Evolutionary conservation across 148 eudicot genomes (phyloP).

Genomic region (Silene latifolia): DNA sequence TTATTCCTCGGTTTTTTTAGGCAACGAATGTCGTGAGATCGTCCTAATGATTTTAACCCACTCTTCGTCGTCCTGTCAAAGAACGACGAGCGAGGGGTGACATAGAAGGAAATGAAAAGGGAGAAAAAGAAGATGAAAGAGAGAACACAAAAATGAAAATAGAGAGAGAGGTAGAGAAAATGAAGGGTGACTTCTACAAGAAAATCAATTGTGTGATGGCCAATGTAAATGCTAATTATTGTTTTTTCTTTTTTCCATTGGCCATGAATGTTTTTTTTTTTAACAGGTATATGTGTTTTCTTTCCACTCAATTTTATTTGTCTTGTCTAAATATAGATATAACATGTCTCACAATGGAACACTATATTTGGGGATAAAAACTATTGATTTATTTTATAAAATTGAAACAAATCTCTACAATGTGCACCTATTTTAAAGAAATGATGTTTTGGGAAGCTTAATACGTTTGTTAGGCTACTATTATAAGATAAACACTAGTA

Average conservation of each 20-base stretch:
- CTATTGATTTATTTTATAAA: not conserved
- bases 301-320: not conserved
- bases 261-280: not conserved
- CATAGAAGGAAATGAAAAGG: slow-evolving; percentile 1
- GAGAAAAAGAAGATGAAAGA: not conserved
- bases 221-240: not conserved
- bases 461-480: too few relatives aligned
- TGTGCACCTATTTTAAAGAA: too few relatives aligned
- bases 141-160: not conserved
- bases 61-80: slow-evolving; percentile 22
- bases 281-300: not conserved
- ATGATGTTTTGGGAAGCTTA: too few relatives aligned
- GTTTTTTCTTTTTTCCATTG: not conserved
- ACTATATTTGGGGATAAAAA: not conserved
- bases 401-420: not conserved
- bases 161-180: not conserved
- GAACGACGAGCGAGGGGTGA: slow-evolving; percentile 33
- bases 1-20: not conserved
- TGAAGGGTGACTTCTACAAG: not conserved
- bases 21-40: not conserved
- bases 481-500: too few relatives aligned
- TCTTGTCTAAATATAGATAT: not conserved
- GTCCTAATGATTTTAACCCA: slow-evolving; percentile 11
- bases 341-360: not conserved
- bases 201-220: slow-evolving; percentile 10